Evolutionary conservation across 2,329 filamentous ascomycete genomes (phyloP).

Genomic region (Trichoderma sp.): DNA sequence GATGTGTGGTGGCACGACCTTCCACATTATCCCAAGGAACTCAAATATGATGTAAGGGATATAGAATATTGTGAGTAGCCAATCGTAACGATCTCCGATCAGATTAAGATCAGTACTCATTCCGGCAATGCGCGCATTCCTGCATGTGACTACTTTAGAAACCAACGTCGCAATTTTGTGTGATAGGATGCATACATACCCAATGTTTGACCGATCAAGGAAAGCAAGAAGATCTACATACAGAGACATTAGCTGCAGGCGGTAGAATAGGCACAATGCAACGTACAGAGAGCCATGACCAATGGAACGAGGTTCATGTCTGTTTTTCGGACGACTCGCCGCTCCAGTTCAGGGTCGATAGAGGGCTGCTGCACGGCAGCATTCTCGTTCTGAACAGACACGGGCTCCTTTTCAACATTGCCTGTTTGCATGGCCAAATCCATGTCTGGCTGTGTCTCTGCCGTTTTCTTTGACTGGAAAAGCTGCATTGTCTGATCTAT

Average conservation of each 20-base stretch:
- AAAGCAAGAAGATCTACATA: slow-evolving; percentile 23
- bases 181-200: slow-evolving; percentile 14
- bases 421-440: neutral
- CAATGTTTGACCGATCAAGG: slow-evolving; percentile 25
- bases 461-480: neutral
- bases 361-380: slow-evolving; percentile 18
- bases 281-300: slow-evolving; percentile 20
- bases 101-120: slow-evolving; percentile 24
- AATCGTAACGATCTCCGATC: slow-evolving; percentile 25
- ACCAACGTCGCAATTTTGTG: neutral
- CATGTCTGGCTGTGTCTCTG: neutral
- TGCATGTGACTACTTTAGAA: neutral
- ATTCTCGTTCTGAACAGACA: neutral
- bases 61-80: slow-evolving; percentile 30
- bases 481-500: neutral
- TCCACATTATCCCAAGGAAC: slow-evolving; percentile 27
- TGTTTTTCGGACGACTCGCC: slow-evolving; percentile 23
- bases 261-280: neutral
- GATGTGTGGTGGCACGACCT: slow-evolving; percentile 25
- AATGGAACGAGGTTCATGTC: slow-evolving; percentile 21
- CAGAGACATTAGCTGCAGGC: neutral
- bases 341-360: slow-evolving; percentile 23
- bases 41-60: slow-evolving; percentile 28
- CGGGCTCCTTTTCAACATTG: neutral
- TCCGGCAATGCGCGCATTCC: slow-evolving; percentile 28